phyloP scores from a whole-genome alignment of 2,329 filamentous ascomycete genomes.

The Phoma herbarum region DNA sequence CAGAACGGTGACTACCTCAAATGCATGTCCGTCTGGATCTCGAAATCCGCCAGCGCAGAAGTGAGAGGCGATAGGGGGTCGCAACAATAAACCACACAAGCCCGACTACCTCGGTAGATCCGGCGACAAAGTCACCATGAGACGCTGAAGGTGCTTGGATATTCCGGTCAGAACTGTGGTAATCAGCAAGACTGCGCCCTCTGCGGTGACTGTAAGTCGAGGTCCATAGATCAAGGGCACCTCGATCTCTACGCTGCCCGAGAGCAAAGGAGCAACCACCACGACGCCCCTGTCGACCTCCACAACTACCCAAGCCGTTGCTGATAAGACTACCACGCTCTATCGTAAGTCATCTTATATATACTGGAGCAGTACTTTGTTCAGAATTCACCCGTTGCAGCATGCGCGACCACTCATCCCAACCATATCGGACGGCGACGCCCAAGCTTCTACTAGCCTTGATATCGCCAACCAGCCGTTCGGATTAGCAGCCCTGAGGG shows the following conservation, averaged over 20 bases:
- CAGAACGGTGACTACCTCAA: not conserved
- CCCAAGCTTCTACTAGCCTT: not conserved
- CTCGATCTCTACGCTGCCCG: not conserved
- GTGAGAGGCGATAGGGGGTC: not conserved
- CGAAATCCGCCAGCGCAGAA: conserved; percentile 3
- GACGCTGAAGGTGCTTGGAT: not conserved
- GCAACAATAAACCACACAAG: not conserved
- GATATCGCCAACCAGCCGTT: not conserved
- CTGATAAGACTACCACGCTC: not conserved
- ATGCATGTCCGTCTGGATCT: not conserved
- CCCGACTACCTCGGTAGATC: not conserved
- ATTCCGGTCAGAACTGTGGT: not conserved
- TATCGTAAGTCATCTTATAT: not conserved
- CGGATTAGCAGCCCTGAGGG: not conserved
- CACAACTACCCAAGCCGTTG: not conserved
- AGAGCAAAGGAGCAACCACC: not conserved
- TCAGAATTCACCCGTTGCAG: not conserved
- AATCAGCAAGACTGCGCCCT: not conserved
- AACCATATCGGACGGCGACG: conserved; percentile 1
- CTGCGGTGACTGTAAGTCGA: not conserved
- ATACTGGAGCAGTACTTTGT: too few species aligned
- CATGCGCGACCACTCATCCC: conserved; percentile 1
- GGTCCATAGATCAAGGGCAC: too few species aligned
- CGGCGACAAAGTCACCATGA: not conserved
- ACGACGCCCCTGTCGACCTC: conserved; percentile 1